Conservation (phyloP, 2,329 filamentous ascomycete species). For the Tolypocladium guangdongense region DNA sequence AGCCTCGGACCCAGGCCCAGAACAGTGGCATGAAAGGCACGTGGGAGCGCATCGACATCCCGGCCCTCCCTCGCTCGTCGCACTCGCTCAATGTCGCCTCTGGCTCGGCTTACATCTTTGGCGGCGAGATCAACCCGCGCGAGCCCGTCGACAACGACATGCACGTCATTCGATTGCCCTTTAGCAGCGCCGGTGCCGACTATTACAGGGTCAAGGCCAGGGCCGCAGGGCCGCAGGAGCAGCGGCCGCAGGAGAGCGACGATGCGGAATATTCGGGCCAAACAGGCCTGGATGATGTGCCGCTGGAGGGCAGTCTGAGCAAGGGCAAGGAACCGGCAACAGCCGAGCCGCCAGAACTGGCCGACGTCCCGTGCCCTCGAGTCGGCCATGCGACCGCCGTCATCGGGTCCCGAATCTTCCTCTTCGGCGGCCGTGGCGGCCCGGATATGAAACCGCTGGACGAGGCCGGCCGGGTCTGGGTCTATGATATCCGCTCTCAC, state of each 20-base stretch:
- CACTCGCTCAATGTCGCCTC: slow-evolving; percentile 55
- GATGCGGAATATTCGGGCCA: slow-evolving; percentile 12
- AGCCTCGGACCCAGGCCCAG: slow-evolving; percentile 9
- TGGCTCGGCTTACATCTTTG: slow-evolving; percentile 56
- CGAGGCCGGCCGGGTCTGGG: slow-evolving; percentile 66
- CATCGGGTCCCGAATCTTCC: slow-evolving; percentile 59
- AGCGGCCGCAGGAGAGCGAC: slow-evolving; percentile 3
- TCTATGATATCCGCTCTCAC: slow-evolving; percentile 54
- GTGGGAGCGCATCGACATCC: slow-evolving; percentile 47
- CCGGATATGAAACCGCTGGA: slow-evolving; percentile 59
- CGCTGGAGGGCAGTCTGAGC: slow-evolving; percentile 19
- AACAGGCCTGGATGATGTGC: slow-evolving; percentile 30
- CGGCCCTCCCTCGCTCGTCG: slow-evolving; percentile 58
- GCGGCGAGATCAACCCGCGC: slow-evolving; percentile 58
- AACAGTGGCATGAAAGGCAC: slow-evolving; percentile 38
- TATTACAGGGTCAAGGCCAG: slow-evolving; percentile 46
- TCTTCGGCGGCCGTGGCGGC: slow-evolving; percentile 72
- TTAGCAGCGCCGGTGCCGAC: slow-evolving; percentile 45
- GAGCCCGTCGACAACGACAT: slow-evolving; percentile 64
- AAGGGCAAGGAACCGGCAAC: slow-evolving; percentile 29
- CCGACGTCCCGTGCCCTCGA: slow-evolving; percentile 51
- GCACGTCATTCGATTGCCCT: slow-evolving; percentile 52
- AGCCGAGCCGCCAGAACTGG: slow-evolving; percentile 16
- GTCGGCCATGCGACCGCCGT: slow-evolving; percentile 63
- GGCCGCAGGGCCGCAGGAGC: slow-evolving; percentile 22